Conservation (phyloP, 371 early-diverging fungal species). For the Syncephalastrum racemosum region DNA sequence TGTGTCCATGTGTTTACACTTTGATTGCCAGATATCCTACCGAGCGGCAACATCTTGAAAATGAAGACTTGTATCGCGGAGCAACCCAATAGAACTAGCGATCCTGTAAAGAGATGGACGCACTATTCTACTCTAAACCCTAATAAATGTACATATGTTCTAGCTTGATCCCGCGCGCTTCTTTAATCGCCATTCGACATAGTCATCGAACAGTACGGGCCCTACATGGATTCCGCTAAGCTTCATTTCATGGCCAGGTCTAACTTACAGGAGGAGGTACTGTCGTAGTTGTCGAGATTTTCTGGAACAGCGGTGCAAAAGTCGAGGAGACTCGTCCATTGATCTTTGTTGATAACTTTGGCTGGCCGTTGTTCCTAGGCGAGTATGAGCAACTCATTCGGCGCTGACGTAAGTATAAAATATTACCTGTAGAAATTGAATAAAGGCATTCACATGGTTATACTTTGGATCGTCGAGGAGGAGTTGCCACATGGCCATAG, state of each 20-base stretch:
- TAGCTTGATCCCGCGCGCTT: neutral
- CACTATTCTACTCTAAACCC: no score
- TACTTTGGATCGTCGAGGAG: constrained; percentile 21
- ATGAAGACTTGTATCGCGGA: no score
- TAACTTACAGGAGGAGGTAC: constrained; percentile 39
- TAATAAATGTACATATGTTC: no score
- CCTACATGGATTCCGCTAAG: constrained; percentile 18
- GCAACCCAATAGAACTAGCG: no score
- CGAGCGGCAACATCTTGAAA: no score
- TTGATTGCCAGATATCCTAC: no score
- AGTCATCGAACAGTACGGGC: constrained; percentile 48
- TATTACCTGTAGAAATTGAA: constrained; percentile 30
- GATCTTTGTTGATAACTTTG: constrained; percentile 48
- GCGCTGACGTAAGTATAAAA: neutral
- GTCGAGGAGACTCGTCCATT: constrained; percentile 44
- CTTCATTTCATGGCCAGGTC: neutral
- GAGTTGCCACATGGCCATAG: constrained; percentile 38
- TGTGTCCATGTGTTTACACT: no score
- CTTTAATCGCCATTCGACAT: constrained; percentile 34
- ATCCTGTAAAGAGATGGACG: no score
- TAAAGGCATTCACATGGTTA: constrained; percentile 27
- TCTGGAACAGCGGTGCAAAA: constrained; percentile 34
- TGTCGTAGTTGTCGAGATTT: constrained; percentile 32
- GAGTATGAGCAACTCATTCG: neutral
- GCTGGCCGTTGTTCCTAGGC: constrained; percentile 34